Conservation (phyloP, 192 early-diverging fungal species). For the Backusella macrospora region DNA sequence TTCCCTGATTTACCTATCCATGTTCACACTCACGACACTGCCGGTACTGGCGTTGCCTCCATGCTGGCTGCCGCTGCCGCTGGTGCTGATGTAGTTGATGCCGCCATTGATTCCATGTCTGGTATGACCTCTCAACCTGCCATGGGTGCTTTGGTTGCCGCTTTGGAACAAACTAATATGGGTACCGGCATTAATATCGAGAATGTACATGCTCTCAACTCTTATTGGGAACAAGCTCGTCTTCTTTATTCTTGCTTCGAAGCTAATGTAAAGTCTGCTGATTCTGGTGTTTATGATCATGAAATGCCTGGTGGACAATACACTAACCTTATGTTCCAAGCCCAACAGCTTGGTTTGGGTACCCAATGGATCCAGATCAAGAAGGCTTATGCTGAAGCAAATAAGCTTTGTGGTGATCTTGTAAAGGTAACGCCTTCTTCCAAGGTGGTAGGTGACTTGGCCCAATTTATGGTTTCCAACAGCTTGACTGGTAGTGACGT, state of each 20-base stretch:
- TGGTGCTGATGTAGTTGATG: conserved; percentile 93
- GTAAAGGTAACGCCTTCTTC: conserved; percentile 97
- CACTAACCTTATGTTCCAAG: conserved; percentile 97
- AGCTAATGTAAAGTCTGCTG: conserved; percentile 82
- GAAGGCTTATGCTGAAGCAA: conserved; percentile 87
- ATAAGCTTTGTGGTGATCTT: conserved; percentile 91
- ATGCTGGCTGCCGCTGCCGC: conserved; percentile 89
- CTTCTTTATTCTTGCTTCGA: conserved; percentile 97
- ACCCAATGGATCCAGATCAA: conserved; percentile 95
- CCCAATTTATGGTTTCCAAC: conserved; percentile 97
- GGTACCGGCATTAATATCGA: conserved; percentile 86
- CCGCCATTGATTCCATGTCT: conserved; percentile 92
- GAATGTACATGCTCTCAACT: conserved; percentile 80
- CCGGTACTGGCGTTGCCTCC: conserved; percentile 92
- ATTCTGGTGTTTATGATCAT: conserved; percentile 91
- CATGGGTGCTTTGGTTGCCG: conserved; percentile 91
- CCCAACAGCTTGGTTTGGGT: conserved; percentile 90
- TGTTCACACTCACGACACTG: conserved; percentile 96
- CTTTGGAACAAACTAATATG: conserved; percentile 73
- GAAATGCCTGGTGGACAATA: conserved; percentile 99
- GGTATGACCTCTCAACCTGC: conserved; percentile 95
- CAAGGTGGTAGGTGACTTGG: conserved; percentile 97
- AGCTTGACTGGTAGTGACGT: conserved; percentile 77
- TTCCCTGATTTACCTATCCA: conserved; percentile 93
- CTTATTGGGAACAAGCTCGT: conserved; percentile 96